Evolutionary conservation across 163 green algal species (phyloP), one percentile per base, ranked within the genome.

Genomic region (Picocystis sp.): DNA sequence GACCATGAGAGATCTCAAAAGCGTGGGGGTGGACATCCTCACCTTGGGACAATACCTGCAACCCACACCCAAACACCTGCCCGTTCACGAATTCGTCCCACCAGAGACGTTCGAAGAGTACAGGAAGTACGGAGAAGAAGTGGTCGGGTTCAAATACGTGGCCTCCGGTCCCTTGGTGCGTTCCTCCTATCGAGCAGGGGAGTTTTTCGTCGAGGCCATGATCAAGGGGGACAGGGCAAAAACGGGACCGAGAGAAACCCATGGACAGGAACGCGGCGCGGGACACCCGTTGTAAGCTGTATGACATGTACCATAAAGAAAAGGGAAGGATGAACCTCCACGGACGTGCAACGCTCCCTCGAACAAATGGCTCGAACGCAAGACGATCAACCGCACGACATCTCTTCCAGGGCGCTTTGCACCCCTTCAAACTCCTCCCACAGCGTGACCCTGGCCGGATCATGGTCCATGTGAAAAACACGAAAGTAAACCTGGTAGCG

Each of bases 11-110:
- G 82, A 92, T 61, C 61, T 94, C 25, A 57, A 61, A 49, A 74
- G 74, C 8, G 76, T 68, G 9, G 87, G 83, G 6, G 87, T 95
- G 19, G 87, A 96, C 64, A 90, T 96, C 60, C 67, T 96, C 55
- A 96, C 87, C 1, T 62, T 96, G 17, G 87, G 87, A 0, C 87
- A 96, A 70, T 96, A 96, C 72, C 73, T 96, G 57, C 76, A 94
- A 75, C 86, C 86, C 43, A 94, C 86, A 3, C 68, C 70, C 0
- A 55, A 73, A 19, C 86, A 95, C 66, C 66, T 95, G 45, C 55
- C 66, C 8, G 86, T 95, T 0, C 53, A 57, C 10, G 78, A 90
- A 52, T 89, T 78, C 43, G 78, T 94, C 10, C 76, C 77, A 0
- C 87, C 87, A 0, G 84, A 93, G 56, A 79, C 83, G 58, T 96